phyloP scores from a whole-genome alignment of 225 moss, liverwort and hornwort species.

The Polytrichum formosum region DNA sequence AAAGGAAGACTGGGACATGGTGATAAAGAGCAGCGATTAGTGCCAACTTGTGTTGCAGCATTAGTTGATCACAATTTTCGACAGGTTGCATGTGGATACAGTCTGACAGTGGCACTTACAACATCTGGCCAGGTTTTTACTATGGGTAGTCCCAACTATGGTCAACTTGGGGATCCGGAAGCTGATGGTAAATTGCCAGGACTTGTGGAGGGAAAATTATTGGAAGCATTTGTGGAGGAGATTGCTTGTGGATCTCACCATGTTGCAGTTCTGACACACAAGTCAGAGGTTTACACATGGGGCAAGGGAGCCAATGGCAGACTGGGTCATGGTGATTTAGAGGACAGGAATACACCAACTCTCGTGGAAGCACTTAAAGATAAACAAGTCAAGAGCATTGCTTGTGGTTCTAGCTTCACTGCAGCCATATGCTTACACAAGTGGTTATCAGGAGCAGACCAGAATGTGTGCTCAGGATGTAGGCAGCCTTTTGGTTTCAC shows the following conservation, averaged over 20 bases:
- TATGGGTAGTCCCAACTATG: constrained; percentile 88
- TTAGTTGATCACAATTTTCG: constrained; percentile 93
- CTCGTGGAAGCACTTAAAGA: constrained; percentile 87
- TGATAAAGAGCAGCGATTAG: constrained; percentile 93
- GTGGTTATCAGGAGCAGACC: constrained; percentile 93
- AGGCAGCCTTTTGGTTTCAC: constrained; percentile 87
- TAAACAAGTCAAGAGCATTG: constrained; percentile 94
- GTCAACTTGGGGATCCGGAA: constrained; percentile 86
- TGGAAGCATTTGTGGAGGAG: constrained; percentile 79
- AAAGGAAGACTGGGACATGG: constrained; percentile 92
- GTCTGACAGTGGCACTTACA: constrained; percentile 91
- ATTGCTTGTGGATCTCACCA: constrained; percentile 90
- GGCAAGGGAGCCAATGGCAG: constrained; percentile 94
- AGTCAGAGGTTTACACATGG: constrained; percentile 98
- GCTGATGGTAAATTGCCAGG: constrained; percentile 91
- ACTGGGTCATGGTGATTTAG: constrained; percentile 84
- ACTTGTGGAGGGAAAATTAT: constrained; percentile 76
- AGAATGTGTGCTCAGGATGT: constrained; percentile 86
- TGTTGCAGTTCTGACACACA: constrained; percentile 88
- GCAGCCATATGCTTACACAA: constrained; percentile 93
- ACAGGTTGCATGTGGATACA: constrained; percentile 90
- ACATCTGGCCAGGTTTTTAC: constrained; percentile 94
- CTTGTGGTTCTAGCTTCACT: constrained; percentile 85
- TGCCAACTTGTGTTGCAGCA: constrained; percentile 95
- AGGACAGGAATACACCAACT: constrained; percentile 73